Evolutionary conservation across 768 basidiomycete species (phyloP).

Genomic region (Infundibulicybe gibba): DNA sequence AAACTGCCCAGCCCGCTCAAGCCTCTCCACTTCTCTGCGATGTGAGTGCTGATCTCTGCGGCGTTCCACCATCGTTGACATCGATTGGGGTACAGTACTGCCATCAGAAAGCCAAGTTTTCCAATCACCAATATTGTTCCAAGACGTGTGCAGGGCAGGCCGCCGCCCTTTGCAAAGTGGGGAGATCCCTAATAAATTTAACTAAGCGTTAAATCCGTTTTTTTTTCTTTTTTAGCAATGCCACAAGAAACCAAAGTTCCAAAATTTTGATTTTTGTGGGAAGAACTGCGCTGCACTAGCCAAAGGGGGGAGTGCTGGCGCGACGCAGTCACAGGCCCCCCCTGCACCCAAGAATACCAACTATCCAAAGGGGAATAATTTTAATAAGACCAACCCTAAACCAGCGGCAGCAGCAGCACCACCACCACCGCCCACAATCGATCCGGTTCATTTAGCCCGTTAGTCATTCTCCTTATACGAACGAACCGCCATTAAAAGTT

Average conservation of each 20-base stretch:
- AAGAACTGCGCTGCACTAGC: slow-evolving; percentile 59
- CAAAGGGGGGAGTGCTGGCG: slow-evolving; percentile 16
- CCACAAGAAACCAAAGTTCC: slow-evolving; percentile 56
- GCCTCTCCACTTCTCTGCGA: slow-evolving; percentile 33
- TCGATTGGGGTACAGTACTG: slow-evolving; percentile 36
- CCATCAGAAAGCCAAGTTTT: slow-evolving; percentile 45
- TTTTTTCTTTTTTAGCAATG: slow-evolving; percentile 35
- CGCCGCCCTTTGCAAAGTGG: slow-evolving; percentile 20
- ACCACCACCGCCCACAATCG: slow-evolving; percentile 18
- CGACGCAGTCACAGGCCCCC: slow-evolving; percentile 2
- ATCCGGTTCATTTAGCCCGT: slow-evolving; percentile 39
- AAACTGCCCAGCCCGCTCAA: slow-evolving; percentile 4
- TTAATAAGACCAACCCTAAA: slow-evolving; percentile 10
- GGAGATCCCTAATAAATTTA: slow-evolving; percentile 17
- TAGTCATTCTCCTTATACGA: slow-evolving; percentile 12
- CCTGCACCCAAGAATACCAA: slow-evolving; percentile 10
- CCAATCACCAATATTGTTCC: slow-evolving; percentile 43
- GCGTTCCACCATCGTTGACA: neutral
- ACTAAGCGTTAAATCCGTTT: slow-evolving; percentile 1
- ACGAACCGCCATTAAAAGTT: neutral
- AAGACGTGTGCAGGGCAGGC: slow-evolving; percentile 52
- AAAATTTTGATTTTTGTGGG: slow-evolving; percentile 58
- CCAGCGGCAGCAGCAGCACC: slow-evolving; percentile 6
- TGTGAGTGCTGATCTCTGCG: slow-evolving; percentile 19
- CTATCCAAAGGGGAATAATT: slow-evolving; percentile 4